Evolutionary conservation across 2,329 filamentous ascomycete species (phyloP).

Genomic region (Monosporascus sp.): DNA sequence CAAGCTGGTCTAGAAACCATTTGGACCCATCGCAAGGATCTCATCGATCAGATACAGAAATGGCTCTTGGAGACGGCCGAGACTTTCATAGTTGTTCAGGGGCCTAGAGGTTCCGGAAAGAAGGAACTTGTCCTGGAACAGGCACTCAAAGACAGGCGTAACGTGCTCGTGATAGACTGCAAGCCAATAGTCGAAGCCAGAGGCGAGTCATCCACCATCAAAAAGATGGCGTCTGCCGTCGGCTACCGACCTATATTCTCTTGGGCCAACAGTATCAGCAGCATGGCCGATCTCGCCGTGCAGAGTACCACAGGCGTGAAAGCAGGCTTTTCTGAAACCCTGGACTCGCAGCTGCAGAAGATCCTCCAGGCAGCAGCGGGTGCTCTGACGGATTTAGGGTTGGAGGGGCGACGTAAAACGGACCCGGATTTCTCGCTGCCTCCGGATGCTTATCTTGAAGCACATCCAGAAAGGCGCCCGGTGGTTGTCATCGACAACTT

Average conservation of each 20-base stretch:
- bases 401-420: slow-evolving; percentile 63
- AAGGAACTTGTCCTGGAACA: slow-evolving; percentile 82
- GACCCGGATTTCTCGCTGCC: slow-evolving; percentile 68
- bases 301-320: slow-evolving; percentile 93
- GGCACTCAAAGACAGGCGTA: slow-evolving; percentile 67
- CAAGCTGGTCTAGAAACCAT: slow-evolving; percentile 71
- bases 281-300: slow-evolving; percentile 84
- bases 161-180: slow-evolving; percentile 85
- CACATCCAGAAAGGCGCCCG: slow-evolving; percentile 76
- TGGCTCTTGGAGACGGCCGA: slow-evolving; percentile 87
- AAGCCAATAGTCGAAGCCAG: slow-evolving; percentile 88
- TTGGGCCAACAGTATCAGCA: slow-evolving; percentile 93
- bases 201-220: slow-evolving; percentile 81
- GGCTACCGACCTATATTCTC: slow-evolving; percentile 92
- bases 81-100: slow-evolving; percentile 91
- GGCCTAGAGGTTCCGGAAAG: slow-evolving; percentile 87
- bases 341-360: slow-evolving; percentile 84
- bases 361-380: slow-evolving; percentile 79
- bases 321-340: slow-evolving; percentile 86
- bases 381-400: slow-evolving; percentile 72
- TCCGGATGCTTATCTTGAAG: slow-evolving; percentile 84
- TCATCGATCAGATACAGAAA: slow-evolving; percentile 75
- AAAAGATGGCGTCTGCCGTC: slow-evolving; percentile 72
- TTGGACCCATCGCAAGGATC: slow-evolving; percentile 78
- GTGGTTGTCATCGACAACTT: slow-evolving; percentile 92